These are phyloP conservation scores for Vigna radiata DNA, from an alignment of 306 rosid species.

Conservation along the genomic window DNA sequence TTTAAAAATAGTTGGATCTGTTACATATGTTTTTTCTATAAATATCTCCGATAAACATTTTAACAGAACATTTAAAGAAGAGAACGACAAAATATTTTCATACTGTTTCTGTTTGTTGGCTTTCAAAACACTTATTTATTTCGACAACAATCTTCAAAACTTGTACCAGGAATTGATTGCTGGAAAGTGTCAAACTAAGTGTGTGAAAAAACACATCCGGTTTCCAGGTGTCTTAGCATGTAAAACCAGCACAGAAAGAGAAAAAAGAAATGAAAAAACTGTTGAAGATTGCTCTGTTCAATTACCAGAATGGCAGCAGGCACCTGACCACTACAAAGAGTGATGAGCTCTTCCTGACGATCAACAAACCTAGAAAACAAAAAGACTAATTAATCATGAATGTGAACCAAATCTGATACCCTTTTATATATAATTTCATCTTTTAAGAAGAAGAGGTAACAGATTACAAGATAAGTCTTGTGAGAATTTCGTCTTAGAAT, in stretches of 20 bases:
- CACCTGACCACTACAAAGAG: too few species aligned
- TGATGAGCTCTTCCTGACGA: too few species aligned
- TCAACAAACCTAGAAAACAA: too few species aligned
- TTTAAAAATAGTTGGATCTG: not conserved
- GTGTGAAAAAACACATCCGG: conserved; percentile 1
- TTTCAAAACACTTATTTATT: not conserved
- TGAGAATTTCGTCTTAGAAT: not conserved
- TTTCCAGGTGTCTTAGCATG: not conserved
- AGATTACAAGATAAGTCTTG: not conserved
- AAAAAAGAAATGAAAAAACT: not conserved
- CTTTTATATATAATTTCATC: too few species aligned
- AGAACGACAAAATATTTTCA: not conserved
- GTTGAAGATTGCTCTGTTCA: not conserved
- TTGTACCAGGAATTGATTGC: not conserved
- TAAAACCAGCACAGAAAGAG: not conserved
- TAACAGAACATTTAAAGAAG: not conserved
- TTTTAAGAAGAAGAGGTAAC: too few species aligned
- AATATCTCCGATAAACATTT: not conserved
- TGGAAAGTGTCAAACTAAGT: not conserved
- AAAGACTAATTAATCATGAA: too few species aligned
- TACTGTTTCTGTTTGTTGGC: not conserved
- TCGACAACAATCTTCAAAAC: not conserved
- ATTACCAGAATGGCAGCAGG: too few species aligned
- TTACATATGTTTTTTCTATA: not conserved
- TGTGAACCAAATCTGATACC: too few species aligned